Conservation (phyloP, 2,329 filamentous ascomycete genomes). For the Pseudogymnoascus sp. region DNA sequence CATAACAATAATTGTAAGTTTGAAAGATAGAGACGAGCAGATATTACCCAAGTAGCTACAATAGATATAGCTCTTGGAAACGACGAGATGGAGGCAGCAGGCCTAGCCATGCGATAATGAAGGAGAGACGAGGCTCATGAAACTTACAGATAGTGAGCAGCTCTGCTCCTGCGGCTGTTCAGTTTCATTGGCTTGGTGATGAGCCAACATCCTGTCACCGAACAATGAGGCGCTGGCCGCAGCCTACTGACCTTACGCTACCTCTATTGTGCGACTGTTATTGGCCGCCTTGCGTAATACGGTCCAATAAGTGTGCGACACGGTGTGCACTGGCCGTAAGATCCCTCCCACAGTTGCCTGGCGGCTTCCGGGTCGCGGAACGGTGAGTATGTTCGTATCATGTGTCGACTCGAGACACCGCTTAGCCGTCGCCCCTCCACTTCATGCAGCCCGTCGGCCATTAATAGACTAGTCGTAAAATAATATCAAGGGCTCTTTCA, state of each 20-base stretch:
- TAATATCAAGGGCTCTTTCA: not conserved
- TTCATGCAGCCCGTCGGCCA: not conserved
- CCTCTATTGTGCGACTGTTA: not conserved
- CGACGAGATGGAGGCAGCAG: not conserved
- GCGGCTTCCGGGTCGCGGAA: not conserved
- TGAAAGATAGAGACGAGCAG: not conserved
- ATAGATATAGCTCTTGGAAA: not conserved
- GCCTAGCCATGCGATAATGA: not conserved
- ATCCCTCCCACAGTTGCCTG: not conserved
- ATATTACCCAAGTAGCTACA: not conserved
- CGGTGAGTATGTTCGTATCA: not conserved
- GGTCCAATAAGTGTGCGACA: not conserved
- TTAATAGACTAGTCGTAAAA: not conserved
- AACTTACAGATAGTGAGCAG: not conserved
- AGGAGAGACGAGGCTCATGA: not conserved
- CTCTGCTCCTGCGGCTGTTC: not conserved
- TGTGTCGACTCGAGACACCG: not conserved
- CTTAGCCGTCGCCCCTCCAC: not conserved
- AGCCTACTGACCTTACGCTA: not conserved
- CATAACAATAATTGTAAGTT: not conserved
- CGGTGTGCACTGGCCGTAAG: not conserved
- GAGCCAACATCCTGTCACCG: not conserved
- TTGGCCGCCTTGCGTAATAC: conserved; percentile 2
- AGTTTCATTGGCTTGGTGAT: not conserved
- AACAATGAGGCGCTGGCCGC: not conserved